A percentile compares a stretch with the other conserved stretches of the same genome.
phyloP scores from a whole-genome alignment of 306 rosid species.

The Alnus glutinosa region DNA sequence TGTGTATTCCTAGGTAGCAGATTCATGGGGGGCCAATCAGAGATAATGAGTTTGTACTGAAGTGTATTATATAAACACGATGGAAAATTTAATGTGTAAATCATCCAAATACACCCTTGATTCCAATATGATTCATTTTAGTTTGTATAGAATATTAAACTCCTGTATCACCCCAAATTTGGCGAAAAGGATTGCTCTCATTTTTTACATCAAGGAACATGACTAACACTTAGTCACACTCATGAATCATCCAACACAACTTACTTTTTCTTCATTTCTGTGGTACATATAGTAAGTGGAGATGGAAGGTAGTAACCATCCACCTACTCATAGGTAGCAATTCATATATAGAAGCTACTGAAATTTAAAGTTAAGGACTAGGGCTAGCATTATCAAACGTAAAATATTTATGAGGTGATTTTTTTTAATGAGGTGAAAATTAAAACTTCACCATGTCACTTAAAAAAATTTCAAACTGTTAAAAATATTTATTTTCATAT shows the following conservation, averaged over 20 bases:
- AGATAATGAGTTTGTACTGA: no score
- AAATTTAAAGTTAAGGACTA: neutral
- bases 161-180: no score
- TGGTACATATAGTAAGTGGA: neutral
- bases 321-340: neutral
- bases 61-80: no score
- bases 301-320: neutral
- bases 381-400: neutral
- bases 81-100: neutral
- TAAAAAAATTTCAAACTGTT: no score
- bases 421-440: neutral
- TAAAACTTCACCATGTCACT: neutral
- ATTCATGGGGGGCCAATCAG: no score
- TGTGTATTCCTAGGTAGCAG: no score
- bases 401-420: neutral
- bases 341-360: neutral
- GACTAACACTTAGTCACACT: no score
- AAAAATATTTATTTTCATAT: no score
- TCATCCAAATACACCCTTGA: neutral
- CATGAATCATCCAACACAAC: no score
- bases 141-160: neutral
- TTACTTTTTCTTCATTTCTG: neutral
- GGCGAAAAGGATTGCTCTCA: no score
- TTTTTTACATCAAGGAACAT: no score
- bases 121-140: neutral